phyloP scores from a whole-genome alignment of 2,329 filamentous ascomycete genomes.

The Knufia fluminis region DNA sequence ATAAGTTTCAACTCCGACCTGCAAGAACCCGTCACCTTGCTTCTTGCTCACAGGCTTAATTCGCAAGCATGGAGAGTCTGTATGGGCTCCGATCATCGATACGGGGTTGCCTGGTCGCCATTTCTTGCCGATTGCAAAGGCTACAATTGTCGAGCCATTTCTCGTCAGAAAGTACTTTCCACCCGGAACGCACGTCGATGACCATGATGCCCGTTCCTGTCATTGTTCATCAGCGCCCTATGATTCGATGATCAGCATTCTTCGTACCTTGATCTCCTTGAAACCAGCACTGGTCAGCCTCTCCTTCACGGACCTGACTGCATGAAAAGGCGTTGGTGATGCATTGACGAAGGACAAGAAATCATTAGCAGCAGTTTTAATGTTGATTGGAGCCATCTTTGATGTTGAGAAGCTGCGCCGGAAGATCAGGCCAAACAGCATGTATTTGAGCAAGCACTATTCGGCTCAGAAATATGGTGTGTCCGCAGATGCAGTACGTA shows the following conservation, averaged over 20 bases:
- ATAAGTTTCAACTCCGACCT: conserved; percentile 94
- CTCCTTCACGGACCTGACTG: conserved; percentile 67
- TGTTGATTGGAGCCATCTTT: conserved; percentile 25
- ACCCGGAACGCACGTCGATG: conserved; percentile 65
- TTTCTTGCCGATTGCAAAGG: conserved; percentile 80
- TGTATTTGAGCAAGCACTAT: conserved; percentile 11
- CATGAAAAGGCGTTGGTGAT: conserved; percentile 93
- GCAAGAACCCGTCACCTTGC: conserved; percentile 73
- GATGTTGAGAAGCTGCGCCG: conserved; percentile 12
- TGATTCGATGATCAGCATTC: neutral
- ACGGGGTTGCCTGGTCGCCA: conserved; percentile 90
- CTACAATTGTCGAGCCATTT: conserved; percentile 84
- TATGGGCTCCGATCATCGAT: conserved; percentile 89
- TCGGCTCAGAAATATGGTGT: neutral
- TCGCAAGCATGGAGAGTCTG: conserved; percentile 83
- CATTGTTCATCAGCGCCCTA: neutral
- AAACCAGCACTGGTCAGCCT: conserved; percentile 79
- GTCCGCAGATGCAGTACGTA: neutral
- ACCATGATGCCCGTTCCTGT: conserved; percentile 80
- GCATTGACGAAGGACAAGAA: conserved; percentile 91
- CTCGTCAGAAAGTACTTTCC: conserved; percentile 95
- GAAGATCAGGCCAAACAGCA: conserved; percentile 13
- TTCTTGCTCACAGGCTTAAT: conserved; percentile 94
- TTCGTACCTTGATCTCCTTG: conserved; percentile 60
- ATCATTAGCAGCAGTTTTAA: conserved; percentile 54